Evolutionary conservation across 2,329 filamentous ascomycete species (phyloP).

Genomic region (Teratosphaeria gauchensis): DNA sequence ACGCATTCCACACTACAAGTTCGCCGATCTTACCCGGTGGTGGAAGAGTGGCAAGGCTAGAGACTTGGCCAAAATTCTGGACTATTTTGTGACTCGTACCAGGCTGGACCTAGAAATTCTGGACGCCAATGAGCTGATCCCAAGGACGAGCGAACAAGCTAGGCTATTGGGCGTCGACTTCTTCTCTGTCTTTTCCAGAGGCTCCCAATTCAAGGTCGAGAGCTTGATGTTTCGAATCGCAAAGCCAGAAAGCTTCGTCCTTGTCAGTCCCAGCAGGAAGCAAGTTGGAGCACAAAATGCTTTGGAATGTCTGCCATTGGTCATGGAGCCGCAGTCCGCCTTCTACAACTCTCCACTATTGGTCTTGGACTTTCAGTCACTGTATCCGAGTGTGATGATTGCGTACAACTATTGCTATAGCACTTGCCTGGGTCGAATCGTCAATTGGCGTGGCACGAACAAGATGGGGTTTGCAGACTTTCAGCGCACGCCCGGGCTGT

Average conservation of each 20-base stretch:
- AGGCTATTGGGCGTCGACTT: slow-evolving; percentile 90
- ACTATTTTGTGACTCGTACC: slow-evolving; percentile 67
- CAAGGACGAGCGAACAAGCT: slow-evolving; percentile 88
- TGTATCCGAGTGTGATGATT: slow-evolving; percentile 98
- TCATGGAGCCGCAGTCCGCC: slow-evolving; percentile 93
- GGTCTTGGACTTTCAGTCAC: slow-evolving; percentile 88
- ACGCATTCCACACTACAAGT: slow-evolving; percentile 79
- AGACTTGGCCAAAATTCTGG: slow-evolving; percentile 63
- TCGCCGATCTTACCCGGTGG: slow-evolving; percentile 71
- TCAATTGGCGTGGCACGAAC: slow-evolving; percentile 78
- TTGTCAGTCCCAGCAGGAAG: slow-evolving; percentile 80
- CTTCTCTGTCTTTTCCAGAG: slow-evolving; percentile 87
- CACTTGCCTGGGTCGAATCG: slow-evolving; percentile 80
- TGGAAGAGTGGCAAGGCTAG: slow-evolving; percentile 59
- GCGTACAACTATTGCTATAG: slow-evolving; percentile 99
- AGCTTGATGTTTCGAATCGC: slow-evolving; percentile 98
- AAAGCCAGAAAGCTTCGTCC: slow-evolving; percentile 87
- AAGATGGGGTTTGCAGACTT: slow-evolving; percentile 95
- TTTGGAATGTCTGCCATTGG: slow-evolving; percentile 82
- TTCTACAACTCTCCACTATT: slow-evolving; percentile 87
- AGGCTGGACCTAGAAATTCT: slow-evolving; percentile 83
- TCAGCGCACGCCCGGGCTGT: slow-evolving; percentile 61
- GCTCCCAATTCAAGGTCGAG: slow-evolving; percentile 97
- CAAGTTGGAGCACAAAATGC: slow-evolving; percentile 93
- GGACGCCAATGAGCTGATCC: slow-evolving; percentile 77